phyloP scores from a whole-genome alignment of 2,329 filamentous ascomycete species.

The Curvularia eragrostidis region DNA sequence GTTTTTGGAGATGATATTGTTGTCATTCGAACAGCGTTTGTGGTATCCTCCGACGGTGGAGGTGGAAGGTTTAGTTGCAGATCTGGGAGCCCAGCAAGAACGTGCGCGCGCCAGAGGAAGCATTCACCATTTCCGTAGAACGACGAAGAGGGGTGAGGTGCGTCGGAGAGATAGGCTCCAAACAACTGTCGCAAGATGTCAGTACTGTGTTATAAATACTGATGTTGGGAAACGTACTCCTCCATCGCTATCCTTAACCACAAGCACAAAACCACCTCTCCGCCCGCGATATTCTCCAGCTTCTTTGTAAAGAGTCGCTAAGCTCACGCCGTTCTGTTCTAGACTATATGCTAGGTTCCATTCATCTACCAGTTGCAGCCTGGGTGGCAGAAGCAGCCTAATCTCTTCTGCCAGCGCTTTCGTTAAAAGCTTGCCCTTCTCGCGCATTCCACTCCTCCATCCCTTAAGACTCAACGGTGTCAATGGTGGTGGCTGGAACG shows the following conservation, averaged over 20 bases:
- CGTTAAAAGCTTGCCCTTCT: conserved; percentile 71
- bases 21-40: conserved; percentile 66
- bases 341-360: conserved; percentile 90
- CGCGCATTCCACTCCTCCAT: conserved; percentile 66
- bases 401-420: conserved; percentile 88
- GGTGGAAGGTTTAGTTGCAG: conserved; percentile 66
- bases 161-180: conserved; percentile 91
- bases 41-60: conserved; percentile 72
- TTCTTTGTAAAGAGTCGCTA: conserved; percentile 84
- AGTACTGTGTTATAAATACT: conserved; percentile 6
- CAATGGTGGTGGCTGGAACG: conserved; percentile 86
- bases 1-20: conserved; percentile 54
- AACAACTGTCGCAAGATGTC: conserved; percentile 64
- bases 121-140: conserved; percentile 98
- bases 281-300: conserved; percentile 71
- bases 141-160: conserved; percentile 78
- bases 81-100: conserved; percentile 62
- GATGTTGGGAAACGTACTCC: conserved; percentile 62
- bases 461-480: conserved; percentile 77
- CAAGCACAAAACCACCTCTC: conserved; percentile 86
- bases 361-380: conserved; percentile 83
- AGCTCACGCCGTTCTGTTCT: conserved; percentile 87
- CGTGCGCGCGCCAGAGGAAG: conserved; percentile 82
- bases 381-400: conserved; percentile 81
- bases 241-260: conserved; percentile 78